phyloP scores from a whole-genome alignment of 352 stramenopile species.

The Phytophthora podocarpi region DNA sequence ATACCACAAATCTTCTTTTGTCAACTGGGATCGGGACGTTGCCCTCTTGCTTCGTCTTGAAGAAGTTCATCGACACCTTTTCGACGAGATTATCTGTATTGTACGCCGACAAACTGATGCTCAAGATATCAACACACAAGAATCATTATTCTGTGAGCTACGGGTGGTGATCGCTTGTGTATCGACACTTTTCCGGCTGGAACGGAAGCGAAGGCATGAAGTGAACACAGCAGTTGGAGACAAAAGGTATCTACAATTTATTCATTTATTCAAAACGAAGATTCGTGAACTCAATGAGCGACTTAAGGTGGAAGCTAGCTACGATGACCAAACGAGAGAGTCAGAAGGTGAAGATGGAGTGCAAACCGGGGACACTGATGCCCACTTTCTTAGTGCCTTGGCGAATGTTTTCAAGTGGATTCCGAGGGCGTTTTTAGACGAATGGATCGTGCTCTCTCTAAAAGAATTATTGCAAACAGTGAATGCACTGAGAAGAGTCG shows the following conservation, averaged over 20 bases:
- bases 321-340: slow-evolving; percentile 2
- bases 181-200: slow-evolving; percentile 55
- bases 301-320: neutral
- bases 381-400: slow-evolving; percentile 27
- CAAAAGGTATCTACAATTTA: slow-evolving; percentile 57
- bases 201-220: slow-evolving; percentile 47
- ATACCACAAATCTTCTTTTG: slow-evolving; percentile 30
- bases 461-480: slow-evolving; percentile 52
- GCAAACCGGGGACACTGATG: neutral
- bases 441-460: slow-evolving; percentile 59
- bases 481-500: slow-evolving; percentile 26
- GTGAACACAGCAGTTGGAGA: slow-evolving; percentile 37
- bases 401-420: slow-evolving; percentile 46
- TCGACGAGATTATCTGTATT: slow-evolving; percentile 38
- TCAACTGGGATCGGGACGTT: slow-evolving; percentile 54
- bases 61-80: slow-evolving; percentile 48
- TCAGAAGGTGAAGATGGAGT: slow-evolving; percentile 5
- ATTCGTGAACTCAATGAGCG: slow-evolving; percentile 53
- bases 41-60: slow-evolving; percentile 55
- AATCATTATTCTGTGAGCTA: slow-evolving; percentile 30
- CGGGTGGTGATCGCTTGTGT: slow-evolving; percentile 44
- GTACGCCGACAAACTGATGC: slow-evolving; percentile 2
- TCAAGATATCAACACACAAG: slow-evolving; percentile 1
- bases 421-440: slow-evolving; percentile 45
- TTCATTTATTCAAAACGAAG: slow-evolving; percentile 47